Conservation (phyloP, 139 green algal species). For the Asterochloris erici region DNA sequence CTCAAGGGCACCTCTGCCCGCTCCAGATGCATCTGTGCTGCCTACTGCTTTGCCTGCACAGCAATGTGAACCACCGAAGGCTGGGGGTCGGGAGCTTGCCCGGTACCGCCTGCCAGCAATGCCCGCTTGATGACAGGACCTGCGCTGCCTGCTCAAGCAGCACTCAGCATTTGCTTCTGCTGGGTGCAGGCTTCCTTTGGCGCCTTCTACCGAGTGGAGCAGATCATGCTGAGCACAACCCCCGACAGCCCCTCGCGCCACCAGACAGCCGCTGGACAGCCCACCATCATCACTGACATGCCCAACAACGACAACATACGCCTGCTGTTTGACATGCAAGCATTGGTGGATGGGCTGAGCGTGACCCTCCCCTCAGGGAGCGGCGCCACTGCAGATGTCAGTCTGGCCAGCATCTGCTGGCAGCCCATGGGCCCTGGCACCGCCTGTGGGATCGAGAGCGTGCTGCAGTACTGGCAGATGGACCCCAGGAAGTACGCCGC, state of each 20-base stretch:
- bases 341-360: constrained; percentile 43
- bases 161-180: not conserved
- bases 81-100: not conserved
- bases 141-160: not conserved
- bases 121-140: not conserved
- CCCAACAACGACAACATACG: constrained; percentile 46
- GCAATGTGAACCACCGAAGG: not conserved
- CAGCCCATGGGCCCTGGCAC: constrained; percentile 66
- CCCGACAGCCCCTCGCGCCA: constrained; percentile 11
- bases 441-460: constrained; percentile 72
- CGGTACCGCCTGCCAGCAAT: not conserved
- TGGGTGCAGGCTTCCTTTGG: constrained; percentile 66
- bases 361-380: not conserved
- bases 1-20: not conserved
- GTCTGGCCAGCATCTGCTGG: constrained; percentile 76
- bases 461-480: constrained; percentile 92
- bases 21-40: not conserved
- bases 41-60: not conserved
- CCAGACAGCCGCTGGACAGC: constrained; percentile 32
- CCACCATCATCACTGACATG: constrained; percentile 56
- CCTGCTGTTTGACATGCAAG: constrained; percentile 84
- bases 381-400: constrained; percentile 27
- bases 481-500: constrained; percentile 37
- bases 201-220: constrained; percentile 85
- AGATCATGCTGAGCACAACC: constrained; percentile 66